Evolutionary conservation across 176 grass and related monocot genomes (phyloP), one percentile per base, ranked within the genome.

Genomic region (Lolium multiflorum): DNA sequence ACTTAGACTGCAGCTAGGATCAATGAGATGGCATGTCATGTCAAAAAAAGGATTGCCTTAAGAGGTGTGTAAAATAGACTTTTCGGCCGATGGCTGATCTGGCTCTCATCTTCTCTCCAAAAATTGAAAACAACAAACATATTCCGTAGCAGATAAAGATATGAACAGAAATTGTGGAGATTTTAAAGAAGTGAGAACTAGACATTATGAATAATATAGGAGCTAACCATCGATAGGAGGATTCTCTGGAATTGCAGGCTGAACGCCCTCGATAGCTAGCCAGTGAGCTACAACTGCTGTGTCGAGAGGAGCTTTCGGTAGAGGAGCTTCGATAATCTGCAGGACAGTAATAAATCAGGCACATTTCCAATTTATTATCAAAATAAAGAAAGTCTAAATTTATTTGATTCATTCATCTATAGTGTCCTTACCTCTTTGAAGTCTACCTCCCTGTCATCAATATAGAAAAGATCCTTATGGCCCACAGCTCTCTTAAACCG

Each of bases 211-310:
- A 75, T 1, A 41, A 65, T 9, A 75, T 54, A 74, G 35, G 69
- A 89, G 62, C 80, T 77, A 78, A 98, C 96, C 91, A 82, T 95
- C 93, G 3, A 89, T 73, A 83, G 91, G 90, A 84, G 96, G 84
- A 93, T 98, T 98, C 87, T 98, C 96, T 41, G 93, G 93, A 77
- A 95, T 95, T 63, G 93, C 89, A 89, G 96, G 96, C 81, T 98
- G 96, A 37, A 98, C 84, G 26, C 96, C 96, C 79, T 98, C 96
- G 59, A 98, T 94, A 4, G 96, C 96, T 83, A 98, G 77, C 96
- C 95, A 98, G 58, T 98, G 96, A 66, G 84, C 90, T 80, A 93
- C 89, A 80, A 98, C 88, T 81, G 91, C 89, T 65, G 91, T 91
- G 47, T 98, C 93, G 16, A 98, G 96, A 51, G 96, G 96, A 43